phyloP scores from a whole-genome alignment of 805 yeast species.

The Jamesozyma jinghongensis region DNA sequence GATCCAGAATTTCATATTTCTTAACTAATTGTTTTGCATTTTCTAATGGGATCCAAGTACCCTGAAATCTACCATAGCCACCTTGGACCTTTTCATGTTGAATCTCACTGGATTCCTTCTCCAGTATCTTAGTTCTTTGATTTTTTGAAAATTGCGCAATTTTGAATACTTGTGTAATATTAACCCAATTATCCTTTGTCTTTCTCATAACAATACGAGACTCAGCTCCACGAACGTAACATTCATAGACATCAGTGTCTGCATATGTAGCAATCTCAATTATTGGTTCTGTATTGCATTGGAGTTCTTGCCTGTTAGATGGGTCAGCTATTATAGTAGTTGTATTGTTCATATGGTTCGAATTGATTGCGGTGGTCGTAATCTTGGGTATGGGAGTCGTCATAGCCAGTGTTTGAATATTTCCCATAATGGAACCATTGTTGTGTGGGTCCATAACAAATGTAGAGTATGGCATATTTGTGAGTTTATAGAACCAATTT shows the following conservation, averaged over 20 bases:
- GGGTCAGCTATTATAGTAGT: neutral
- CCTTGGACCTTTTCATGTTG: conserved; percentile 77
- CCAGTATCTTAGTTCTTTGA: conserved; percentile 65
- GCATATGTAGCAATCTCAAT: conserved; percentile 40
- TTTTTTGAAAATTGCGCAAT: conserved; percentile 74
- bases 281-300: conserved; percentile 9
- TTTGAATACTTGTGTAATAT: conserved; percentile 74
- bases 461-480: conserved; percentile 1
- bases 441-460: neutral
- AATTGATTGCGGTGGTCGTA: conserved; percentile 1
- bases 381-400: conserved; percentile 3
- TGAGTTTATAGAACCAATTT: neutral
- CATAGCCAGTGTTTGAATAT: neutral
- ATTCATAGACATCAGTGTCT: conserved; percentile 48
- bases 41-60: conserved; percentile 73
- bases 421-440: neutral
- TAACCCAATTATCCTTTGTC: conserved; percentile 86
- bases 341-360: neutral
- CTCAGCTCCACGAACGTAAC: conserved; percentile 47
- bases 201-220: conserved; percentile 59
- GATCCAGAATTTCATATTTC: conserved; percentile 42
- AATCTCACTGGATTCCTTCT: conserved; percentile 62
- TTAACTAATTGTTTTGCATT: conserved; percentile 53
- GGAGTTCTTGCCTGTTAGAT: neutral
- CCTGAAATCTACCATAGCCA: conserved; percentile 78